Conservation (phyloP, 176 grass and related monocot genomes). For the Paspalum vaginatum region DNA sequence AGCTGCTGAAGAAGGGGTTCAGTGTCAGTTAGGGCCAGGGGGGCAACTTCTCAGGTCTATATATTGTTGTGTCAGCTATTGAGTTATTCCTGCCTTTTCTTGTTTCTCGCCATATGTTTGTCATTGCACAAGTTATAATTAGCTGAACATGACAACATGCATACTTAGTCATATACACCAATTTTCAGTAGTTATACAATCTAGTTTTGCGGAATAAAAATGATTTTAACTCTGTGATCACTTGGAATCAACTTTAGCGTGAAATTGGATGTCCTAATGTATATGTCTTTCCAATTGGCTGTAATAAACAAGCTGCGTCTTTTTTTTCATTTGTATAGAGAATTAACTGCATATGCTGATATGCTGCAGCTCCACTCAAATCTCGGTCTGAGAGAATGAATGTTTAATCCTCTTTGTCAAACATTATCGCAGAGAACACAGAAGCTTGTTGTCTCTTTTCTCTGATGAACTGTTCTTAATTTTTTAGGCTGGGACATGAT, state of each 20-base stretch:
- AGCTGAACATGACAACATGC: constrained; percentile 11
- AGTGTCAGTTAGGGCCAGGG: constrained; percentile 64
- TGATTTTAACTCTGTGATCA: background rate
- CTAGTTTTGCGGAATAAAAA: background rate
- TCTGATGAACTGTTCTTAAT: constrained; percentile 20
- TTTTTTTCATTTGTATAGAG: constrained; percentile 1
- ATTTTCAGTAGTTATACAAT: constrained; percentile 11
- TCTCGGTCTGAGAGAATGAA: constrained; percentile 74
- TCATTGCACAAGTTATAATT: constrained; percentile 17
- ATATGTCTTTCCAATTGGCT: constrained; percentile 11
- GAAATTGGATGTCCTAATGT: background rate
- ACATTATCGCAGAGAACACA: constrained; percentile 70
- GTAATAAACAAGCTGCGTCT: background rate
- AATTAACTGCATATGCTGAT: constrained; percentile 38
- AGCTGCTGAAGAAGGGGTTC: constrained; percentile 85
- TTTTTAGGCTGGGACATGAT: constrained; percentile 1
- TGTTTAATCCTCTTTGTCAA: constrained; percentile 85
- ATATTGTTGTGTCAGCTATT: constrained; percentile 13
- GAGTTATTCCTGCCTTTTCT: background rate
- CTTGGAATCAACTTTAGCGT: constrained; percentile 6
- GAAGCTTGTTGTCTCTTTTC: constrained; percentile 51
- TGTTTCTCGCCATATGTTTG: background rate
- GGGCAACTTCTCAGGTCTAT: constrained; percentile 62
- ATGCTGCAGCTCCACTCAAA: constrained; percentile 64
- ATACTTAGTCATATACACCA: background rate